These are phyloP conservation scores for Setaria viridis DNA, from an alignment of 202 grass and related monocot species.

Conservation along the genomic window DNA sequence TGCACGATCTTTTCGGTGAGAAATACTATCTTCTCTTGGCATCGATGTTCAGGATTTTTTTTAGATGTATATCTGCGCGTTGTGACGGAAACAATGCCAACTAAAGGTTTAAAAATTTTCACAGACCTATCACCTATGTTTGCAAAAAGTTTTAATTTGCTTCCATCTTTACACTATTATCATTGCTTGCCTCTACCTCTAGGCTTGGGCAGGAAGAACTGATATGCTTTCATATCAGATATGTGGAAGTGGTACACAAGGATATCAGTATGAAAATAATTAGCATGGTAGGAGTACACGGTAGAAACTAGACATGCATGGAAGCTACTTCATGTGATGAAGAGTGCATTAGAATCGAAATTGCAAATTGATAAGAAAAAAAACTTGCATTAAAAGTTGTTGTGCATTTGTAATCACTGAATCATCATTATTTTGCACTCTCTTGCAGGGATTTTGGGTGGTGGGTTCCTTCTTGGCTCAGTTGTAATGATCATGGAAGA, in stretches of 20 bases:
- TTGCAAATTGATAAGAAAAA: neutral
- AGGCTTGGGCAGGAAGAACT: neutral
- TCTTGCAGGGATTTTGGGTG: constrained; percentile 75
- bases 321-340: neutral
- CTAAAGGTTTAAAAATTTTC: neutral
- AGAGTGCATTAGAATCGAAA: neutral
- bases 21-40: neutral
- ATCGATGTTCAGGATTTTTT: neutral
- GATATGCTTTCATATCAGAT: neutral
- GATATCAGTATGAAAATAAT: neutral
- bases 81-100: constrained; percentile 2
- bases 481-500: constrained; percentile 97
- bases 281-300: neutral
- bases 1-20: neutral
- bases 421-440: neutral
- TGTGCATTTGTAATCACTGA: neutral
- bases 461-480: constrained; percentile 79
- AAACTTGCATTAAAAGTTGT: neutral
- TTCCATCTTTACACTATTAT: neutral
- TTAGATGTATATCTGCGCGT: neutral
- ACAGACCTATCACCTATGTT: neutral
- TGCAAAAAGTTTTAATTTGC: constrained; percentile 8
- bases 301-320: neutral
- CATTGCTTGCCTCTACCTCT: neutral
- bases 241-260: neutral